Evolutionary conservation across 1,284 basidiomycete genomes (phyloP).

Genomic region (Austropuccinia psidii): DNA sequence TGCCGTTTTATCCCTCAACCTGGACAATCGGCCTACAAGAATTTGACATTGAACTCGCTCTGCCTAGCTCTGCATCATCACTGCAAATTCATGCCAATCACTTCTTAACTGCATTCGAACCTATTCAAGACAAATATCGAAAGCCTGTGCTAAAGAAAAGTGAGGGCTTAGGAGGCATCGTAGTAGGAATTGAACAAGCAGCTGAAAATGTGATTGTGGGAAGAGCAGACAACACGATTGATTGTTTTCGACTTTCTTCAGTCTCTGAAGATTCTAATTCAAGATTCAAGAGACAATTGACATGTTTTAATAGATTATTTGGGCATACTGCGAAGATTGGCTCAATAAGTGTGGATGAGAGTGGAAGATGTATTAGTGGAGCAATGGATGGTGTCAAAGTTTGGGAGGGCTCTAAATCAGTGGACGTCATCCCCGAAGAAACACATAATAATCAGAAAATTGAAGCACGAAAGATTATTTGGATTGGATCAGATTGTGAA

Average conservation of each 20-base stretch:
- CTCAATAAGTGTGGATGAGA: not conserved
- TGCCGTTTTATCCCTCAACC: conserved; percentile 30
- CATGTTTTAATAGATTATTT: conserved; percentile 6
- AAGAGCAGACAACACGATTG: conserved; percentile 23
- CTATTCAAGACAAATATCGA: conserved; percentile 6
- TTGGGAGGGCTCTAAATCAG: conserved; percentile 7
- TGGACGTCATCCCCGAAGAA: not conserved
- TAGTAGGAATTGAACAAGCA: conserved; percentile 23
- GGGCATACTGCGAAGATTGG: conserved; percentile 16
- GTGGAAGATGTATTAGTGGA: conserved; percentile 24
- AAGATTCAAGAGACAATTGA: not conserved
- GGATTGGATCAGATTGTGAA: conserved; percentile 29
- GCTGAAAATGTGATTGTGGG: conserved; percentile 21
- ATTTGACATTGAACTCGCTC: conserved; percentile 19
- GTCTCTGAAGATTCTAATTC: not conserved
- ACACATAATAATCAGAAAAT: not conserved
- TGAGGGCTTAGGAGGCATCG: not conserved
- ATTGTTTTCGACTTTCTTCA: conserved; percentile 4
- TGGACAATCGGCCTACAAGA: conserved; percentile 35
- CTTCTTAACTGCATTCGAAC: conserved; percentile 10
- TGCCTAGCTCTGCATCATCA: not conserved
- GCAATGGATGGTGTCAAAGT: conserved; percentile 20
- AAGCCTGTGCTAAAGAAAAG: not conserved
- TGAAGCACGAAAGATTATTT: not conserved
- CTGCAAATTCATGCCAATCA: not conserved